Conservation (phyloP, 352 stramenopile genomes). For the Aphanomyces invadans region DNA sequence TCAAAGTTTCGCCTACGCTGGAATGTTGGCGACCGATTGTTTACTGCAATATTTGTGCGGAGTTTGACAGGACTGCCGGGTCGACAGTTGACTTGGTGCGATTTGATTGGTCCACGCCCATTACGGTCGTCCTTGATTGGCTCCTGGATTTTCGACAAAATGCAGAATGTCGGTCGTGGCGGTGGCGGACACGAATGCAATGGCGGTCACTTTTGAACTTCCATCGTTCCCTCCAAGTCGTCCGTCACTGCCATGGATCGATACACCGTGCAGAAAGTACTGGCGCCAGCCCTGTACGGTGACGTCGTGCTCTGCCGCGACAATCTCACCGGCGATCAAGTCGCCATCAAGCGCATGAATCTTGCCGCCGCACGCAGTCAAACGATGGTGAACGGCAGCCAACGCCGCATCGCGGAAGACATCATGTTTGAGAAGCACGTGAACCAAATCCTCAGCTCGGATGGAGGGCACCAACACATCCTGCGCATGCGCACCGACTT, state of each 20-base stretch:
- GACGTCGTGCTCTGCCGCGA: constrained; percentile 74
- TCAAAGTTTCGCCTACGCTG: too few relatives aligned
- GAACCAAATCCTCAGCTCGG: constrained; percentile 54
- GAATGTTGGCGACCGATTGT: background rate
- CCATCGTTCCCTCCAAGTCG: background rate
- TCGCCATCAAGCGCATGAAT: constrained; percentile 72
- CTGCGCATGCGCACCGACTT: constrained; percentile 70
- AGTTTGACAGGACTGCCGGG: background rate
- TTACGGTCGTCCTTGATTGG: background rate
- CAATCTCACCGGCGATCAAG: constrained; percentile 47
- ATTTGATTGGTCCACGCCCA: background rate
- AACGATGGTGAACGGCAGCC: constrained; percentile 22
- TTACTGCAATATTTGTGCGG: background rate
- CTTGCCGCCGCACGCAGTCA: constrained; percentile 8
- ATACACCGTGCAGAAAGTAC: constrained; percentile 71
- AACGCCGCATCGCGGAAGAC: constrained; percentile 74
- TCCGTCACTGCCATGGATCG: constrained; percentile 37
- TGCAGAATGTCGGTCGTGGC: background rate
- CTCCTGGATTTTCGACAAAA: background rate
- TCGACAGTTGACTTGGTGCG: background rate
- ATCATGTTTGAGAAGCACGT: constrained; percentile 68
- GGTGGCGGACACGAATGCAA: background rate
- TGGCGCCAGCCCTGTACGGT: constrained; percentile 69
- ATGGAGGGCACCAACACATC: constrained; percentile 57
- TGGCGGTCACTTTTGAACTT: background rate